Conservation (phyloP, 2,329 filamentous ascomycete genomes). For the Talaromyces sp. region DNA sequence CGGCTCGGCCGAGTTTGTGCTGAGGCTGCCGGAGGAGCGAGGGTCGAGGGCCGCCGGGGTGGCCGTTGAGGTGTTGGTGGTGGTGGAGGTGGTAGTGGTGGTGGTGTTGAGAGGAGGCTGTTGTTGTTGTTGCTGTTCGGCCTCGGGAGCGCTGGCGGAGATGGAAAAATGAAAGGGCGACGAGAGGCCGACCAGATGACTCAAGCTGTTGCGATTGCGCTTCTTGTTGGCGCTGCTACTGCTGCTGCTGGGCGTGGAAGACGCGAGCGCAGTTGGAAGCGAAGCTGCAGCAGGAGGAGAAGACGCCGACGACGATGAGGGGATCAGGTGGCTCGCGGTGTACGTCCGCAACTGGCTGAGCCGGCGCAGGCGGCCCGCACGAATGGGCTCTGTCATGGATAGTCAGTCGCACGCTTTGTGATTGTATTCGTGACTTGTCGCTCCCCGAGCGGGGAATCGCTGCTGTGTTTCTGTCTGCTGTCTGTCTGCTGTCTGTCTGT, state of each 20-base stretch:
- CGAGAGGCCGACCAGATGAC: constrained; percentile 32
- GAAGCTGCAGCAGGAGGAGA: constrained; percentile 10
- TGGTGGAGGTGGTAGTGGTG: neutral
- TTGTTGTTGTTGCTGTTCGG: neutral
- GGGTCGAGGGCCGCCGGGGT: neutral
- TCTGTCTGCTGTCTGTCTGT: too few relatives aligned
- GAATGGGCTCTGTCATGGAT: constrained; percentile 13
- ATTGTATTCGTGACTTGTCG: too few relatives aligned
- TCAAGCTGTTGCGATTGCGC: constrained; percentile 30
- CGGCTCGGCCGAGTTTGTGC: constrained; percentile 6
- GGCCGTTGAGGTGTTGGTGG: neutral
- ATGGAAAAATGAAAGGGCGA: constrained; percentile 19
- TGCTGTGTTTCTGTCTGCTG: too few relatives aligned
- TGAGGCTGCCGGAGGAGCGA: constrained; percentile 8
- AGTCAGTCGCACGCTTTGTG: neutral
- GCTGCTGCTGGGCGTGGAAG: neutral
- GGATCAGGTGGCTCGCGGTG: constrained; percentile 27
- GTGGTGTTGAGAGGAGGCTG: neutral
- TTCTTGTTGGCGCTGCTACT: constrained; percentile 16
- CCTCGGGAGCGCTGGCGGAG: constrained; percentile 1
- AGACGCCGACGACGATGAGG: constrained; percentile 17
- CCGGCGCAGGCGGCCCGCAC: constrained; percentile 33
- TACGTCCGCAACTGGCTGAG: constrained; percentile 37
- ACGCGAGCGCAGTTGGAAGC: constrained; percentile 11
- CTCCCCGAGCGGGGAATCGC: too few relatives aligned